Evolutionary conservation across 2,329 filamentous ascomycete genomes (phyloP), one percentile per base, ranked within the genome.

Genomic region (Aspergillus terreus): DNA sequence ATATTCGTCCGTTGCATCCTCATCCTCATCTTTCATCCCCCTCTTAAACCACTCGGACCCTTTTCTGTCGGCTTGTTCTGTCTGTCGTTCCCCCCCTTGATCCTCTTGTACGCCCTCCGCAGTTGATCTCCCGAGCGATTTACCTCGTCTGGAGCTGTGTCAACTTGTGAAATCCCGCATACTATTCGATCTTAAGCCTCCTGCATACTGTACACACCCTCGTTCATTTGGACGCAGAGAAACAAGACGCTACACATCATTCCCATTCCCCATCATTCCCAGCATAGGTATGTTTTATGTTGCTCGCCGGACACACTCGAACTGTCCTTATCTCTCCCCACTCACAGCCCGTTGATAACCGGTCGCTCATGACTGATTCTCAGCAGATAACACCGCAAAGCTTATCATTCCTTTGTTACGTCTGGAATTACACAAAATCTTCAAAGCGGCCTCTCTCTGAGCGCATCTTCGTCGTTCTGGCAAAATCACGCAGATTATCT

Each of bases 241-340:
- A 42, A 25, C 15, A 23, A 23, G 15, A 42, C 11, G 3, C 19
- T 9, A 23, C 40, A 42, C 19, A 19, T 17, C 11, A n/a, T 42
- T 6, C 19, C 6, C 17, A 38, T n/a, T 6, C 19, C 6, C 17
- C 15, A 7, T 38, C 15, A 17, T 15, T 38, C 35, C n/a, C 14
- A 17, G 6, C 35, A 38, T n/a, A 2, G 35, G 35, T 38, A 17
- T 38, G 35, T 38, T 27, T 42, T 33, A 42, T 30, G 27, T 43
- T 7, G 25, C 23, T 11, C 15, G 30, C 11, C 47, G 32, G 11
- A 38, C 35, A 12, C 4, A 15, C 25, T 33, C 44, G 23, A 5
- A 23, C 4, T 23, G 23, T 32, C 50, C 62, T 65, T 65, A 65
- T 65, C 62, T 65, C 52, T 47, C 57, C 58, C 59, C 59, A 61